Base-by-base conservation (phyloP, 768 basidiomycete genomes). In the Tulasnella sp. region DNA sequence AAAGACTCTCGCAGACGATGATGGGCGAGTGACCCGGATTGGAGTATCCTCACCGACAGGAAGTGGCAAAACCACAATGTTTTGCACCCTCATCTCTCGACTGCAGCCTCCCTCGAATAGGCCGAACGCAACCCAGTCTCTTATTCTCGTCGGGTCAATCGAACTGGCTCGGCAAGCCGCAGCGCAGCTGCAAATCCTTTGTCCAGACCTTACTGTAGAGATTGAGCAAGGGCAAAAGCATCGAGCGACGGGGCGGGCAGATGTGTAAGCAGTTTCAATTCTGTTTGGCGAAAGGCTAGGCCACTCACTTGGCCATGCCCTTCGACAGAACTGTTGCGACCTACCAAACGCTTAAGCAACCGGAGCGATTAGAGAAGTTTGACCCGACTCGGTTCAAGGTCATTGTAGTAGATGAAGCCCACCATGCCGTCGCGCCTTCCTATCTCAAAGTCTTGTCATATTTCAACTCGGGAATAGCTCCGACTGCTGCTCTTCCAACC, bases 361-460 rank as follows among this genome's bases (percentile, higher is more conserved):
- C 88, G 6, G 85, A 89, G 12, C 88, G 94, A 27, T 83, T 96
- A 77, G 87, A 87, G 8, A 97, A 97, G 84, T 97, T 97, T 84
- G 87, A 92, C 83, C 92, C 93, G 3, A 83, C 84, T 14, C 83
- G 81, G 71, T 85, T 94, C 81, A 95, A 93, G 82, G 93, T 92
- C 21, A 87, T 98, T 80, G 91, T 97, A 71, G 88, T 98, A 3
- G 96, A 98, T 83, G 96, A 98, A 85, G 97, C 97, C 0, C 97
- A 98, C 84, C 97, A 99, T 85, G 94, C 97, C 39, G 96, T 94
- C 52, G 94, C 97, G 12, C 92, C 92, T 40, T 96, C 96, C 91
- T 97, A 97, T 85, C 91, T 94, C 40, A 90, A 89, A 38, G 89
- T 99, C 79, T 86, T 98, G n/a, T 91, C 94, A 7, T 89, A 91